phyloP scores from a whole-genome alignment of 2,329 filamentous ascomycete species.

The Lachnellula hyalina region DNA sequence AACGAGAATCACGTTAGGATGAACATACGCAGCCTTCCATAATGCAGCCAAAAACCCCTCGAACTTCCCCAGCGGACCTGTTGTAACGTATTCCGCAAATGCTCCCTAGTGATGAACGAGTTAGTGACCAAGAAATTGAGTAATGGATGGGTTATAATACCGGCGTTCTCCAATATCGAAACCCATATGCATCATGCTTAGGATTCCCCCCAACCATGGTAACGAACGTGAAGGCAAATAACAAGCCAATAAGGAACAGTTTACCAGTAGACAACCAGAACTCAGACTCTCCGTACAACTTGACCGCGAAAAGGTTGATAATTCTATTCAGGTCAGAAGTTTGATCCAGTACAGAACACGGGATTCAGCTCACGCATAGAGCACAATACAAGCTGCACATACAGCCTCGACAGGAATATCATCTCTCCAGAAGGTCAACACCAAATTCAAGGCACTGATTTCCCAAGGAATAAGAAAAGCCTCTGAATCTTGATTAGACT shows the following conservation, averaged over 20 bases:
- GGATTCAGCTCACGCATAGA: slow-evolving; percentile 42
- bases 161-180: slow-evolving; percentile 60
- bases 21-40: slow-evolving; percentile 41
- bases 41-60: slow-evolving; percentile 59
- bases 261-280: slow-evolving; percentile 53
- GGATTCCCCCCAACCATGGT: slow-evolving; percentile 70
- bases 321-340: slow-evolving; percentile 32
- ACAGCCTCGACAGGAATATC: slow-evolving; percentile 34
- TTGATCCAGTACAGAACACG: background rate
- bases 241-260: slow-evolving; percentile 41
- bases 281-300: slow-evolving; percentile 65
- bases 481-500: slow-evolving; percentile 8
- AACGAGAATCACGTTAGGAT: background rate
- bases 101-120: slow-evolving; percentile 49
- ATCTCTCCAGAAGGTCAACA: slow-evolving; percentile 42
- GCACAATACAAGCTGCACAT: slow-evolving; percentile 34
- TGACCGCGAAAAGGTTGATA: slow-evolving; percentile 61
- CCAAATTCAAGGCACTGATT: slow-evolving; percentile 37
- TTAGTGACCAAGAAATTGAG: background rate
- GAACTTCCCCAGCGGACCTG: slow-evolving; percentile 61
- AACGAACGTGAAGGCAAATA: slow-evolving; percentile 63
- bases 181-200: slow-evolving; percentile 61
- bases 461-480: slow-evolving; percentile 29
- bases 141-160: slow-evolving; percentile 1
- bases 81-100: slow-evolving; percentile 55